Evolutionary conservation across 495 filamentous ascomycete species (phyloP).

Genomic region (Neurospora sp.): DNA sequence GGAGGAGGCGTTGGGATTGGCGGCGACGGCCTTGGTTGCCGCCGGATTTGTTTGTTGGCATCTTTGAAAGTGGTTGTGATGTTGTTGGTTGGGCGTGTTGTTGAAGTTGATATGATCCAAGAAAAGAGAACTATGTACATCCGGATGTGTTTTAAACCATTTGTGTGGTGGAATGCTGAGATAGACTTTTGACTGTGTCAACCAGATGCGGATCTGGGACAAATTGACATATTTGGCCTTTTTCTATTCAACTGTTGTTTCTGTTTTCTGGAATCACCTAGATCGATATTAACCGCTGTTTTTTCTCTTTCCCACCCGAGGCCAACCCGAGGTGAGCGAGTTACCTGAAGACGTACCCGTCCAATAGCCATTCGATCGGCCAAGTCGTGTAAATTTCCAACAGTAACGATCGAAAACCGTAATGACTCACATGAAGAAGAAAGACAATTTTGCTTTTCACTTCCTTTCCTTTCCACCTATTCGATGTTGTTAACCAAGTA

Average conservation of each 20-base stretch:
- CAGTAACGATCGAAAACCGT: neutral
- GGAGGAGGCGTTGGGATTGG: neutral
- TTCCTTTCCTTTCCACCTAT: neutral
- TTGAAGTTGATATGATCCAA: conserved; percentile 54
- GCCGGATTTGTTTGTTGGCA: neutral
- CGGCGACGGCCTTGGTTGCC: neutral
- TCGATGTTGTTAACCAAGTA: neutral
- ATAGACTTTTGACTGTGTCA: no score
- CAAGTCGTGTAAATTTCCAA: neutral
- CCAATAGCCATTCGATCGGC: neutral
- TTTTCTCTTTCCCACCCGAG: neutral
- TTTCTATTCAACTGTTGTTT: neutral
- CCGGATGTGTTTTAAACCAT: no score
- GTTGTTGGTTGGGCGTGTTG: neutral
- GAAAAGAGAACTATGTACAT: conserved; percentile 52
- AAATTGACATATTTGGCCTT: neutral
- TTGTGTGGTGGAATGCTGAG: neutral
- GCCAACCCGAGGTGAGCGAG: neutral
- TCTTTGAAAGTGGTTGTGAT: neutral
- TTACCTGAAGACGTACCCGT: neutral
- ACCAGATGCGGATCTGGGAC: no score
- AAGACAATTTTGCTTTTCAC: neutral
- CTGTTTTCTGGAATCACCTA: neutral
- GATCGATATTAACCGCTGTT: neutral
- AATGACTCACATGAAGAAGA: neutral